Conservation (phyloP, 2,329 filamentous ascomycete species). For the Beauveria medogensis region DNA sequence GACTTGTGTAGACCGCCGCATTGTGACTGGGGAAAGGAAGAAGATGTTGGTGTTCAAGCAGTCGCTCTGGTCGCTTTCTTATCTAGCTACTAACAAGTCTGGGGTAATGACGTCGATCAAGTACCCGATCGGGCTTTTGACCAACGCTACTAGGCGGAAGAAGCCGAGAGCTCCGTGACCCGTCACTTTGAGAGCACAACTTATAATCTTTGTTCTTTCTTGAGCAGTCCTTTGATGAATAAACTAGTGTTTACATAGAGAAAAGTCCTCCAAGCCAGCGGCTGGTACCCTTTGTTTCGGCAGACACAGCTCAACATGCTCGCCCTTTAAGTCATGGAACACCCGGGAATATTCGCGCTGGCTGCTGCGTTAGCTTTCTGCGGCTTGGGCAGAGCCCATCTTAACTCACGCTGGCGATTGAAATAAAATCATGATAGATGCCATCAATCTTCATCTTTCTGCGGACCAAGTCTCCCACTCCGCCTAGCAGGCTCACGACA, state of each 20-base stretch:
- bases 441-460: slow-evolving; percentile 28
- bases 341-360: slow-evolving; percentile 24
- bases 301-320: slow-evolving; percentile 22
- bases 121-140: slow-evolving; percentile 1
- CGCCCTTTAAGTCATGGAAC: slow-evolving; percentile 22
- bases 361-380: neutral
- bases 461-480: slow-evolving; percentile 29
- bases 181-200: neutral
- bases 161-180: neutral
- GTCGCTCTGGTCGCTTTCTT: neutral
- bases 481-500: slow-evolving; percentile 30
- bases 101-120: neutral
- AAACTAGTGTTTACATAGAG: slow-evolving; percentile 11
- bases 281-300: slow-evolving; percentile 18
- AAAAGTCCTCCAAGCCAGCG: slow-evolving; percentile 21
- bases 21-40: neutral
- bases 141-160: neutral
- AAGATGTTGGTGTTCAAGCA: neutral
- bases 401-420: slow-evolving; percentile 19
- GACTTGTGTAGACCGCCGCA: neutral
- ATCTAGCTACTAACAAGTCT: neutral
- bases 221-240: neutral
- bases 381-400: too few species aligned
- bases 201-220: too few species aligned
- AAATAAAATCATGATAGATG: slow-evolving; percentile 30